Percentiles rank a stretch among this genome's conserved stretches.
Conservation (phyloP, 495 filamentous ascomycete genomes). For the Tuber aestivum region DNA sequence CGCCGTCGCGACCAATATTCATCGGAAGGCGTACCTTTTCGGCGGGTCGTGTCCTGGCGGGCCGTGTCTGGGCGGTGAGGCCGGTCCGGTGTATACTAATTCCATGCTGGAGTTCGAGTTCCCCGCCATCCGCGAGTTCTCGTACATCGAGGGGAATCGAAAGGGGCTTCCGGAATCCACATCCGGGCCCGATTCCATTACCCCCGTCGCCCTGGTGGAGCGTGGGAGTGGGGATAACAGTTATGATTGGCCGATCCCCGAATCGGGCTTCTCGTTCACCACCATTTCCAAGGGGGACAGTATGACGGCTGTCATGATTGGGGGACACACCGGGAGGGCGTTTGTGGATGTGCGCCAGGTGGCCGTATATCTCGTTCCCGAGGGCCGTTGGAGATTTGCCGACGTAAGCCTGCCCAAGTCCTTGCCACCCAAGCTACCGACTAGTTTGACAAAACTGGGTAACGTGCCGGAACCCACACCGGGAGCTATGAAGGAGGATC, state of each 20-base stretch:
- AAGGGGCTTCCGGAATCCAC: slow-evolving; percentile 14
- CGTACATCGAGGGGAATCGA: slow-evolving; percentile 21
- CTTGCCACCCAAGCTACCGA: slow-evolving; percentile 32
- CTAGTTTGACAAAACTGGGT: slow-evolving; percentile 38
- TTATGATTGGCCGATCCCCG: slow-evolving; percentile 56
- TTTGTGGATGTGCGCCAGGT: slow-evolving; percentile 92
- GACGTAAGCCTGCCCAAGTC: slow-evolving; percentile 50
- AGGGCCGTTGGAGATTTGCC: slow-evolving; percentile 79
- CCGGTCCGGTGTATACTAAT: slow-evolving; percentile 20
- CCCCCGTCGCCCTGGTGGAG: neutral
- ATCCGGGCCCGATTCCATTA: neutral
- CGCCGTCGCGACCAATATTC: slow-evolving; percentile 20
- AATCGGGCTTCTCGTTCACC: slow-evolving; percentile 82
- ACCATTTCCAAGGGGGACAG: slow-evolving; percentile 50
- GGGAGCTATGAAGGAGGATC: slow-evolving; percentile 22
- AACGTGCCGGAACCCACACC: slow-evolving; percentile 13
- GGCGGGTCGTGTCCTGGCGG: no score
- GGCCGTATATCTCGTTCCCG: slow-evolving; percentile 78
- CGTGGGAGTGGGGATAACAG: slow-evolving; percentile 10
- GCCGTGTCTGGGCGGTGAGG: slow-evolving; percentile 10
- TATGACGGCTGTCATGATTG: slow-evolving; percentile 71
- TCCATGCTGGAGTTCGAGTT: slow-evolving; percentile 22
- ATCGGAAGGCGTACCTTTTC: slow-evolving; percentile 29
- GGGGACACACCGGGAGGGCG: slow-evolving; percentile 73
- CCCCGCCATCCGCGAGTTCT: slow-evolving; percentile 14